phyloP scores from a whole-genome alignment of 2,329 filamentous ascomycete genomes.

The Calycina herbarum region DNA sequence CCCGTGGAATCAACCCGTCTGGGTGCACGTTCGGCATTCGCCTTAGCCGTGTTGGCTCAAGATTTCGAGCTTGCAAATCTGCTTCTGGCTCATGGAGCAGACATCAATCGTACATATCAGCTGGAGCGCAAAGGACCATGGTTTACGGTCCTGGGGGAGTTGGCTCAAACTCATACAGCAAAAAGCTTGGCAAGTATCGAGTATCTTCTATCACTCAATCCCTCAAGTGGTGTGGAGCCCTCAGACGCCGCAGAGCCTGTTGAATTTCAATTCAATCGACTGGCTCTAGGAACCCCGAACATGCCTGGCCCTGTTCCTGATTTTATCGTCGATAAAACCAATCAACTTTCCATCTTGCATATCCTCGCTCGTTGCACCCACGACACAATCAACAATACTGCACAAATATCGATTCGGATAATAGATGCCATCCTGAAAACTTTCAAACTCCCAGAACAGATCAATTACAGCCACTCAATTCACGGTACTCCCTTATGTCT shows the following conservation, averaged over 20 bases:
- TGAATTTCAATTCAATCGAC: not conserved
- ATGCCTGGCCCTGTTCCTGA: not conserved
- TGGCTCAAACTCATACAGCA: not conserved
- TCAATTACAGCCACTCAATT: not conserved
- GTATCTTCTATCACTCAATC: not conserved
- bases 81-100: not conserved
- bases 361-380: not conserved
- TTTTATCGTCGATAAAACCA: not conserved
- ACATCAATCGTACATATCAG: not conserved
- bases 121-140: not conserved
- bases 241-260: not conserved
- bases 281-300: not conserved
- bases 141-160: not conserved
- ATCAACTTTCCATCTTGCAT: not conserved
- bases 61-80: not conserved
- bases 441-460: not conserved
- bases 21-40: not conserved
- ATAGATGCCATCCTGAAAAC: not conserved
- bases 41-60: not conserved
- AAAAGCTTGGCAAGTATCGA: not conserved
- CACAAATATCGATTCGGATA: not conserved
- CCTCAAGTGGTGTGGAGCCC: not conserved
- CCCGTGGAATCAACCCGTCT: not conserved
- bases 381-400: not conserved
- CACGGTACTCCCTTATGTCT: not conserved